Evolutionary conservation across 345 rosid species (phyloP).

Genomic region (Aquilaria yunnanensis): DNA sequence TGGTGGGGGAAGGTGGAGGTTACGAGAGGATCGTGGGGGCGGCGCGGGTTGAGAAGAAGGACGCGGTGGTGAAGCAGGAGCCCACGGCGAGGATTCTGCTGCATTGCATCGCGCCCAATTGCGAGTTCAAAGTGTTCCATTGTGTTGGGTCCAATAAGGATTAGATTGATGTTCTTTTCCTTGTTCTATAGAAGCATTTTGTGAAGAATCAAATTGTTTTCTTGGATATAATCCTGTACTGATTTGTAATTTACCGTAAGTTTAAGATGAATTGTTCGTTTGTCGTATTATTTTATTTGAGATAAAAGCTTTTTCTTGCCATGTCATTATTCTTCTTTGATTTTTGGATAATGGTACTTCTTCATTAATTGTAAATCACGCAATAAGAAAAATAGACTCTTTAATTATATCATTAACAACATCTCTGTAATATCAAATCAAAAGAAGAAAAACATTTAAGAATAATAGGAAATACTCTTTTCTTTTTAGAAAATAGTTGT

Average conservation of each 20-base stretch:
- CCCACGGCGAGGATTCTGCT: constrained; percentile 57
- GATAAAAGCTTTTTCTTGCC: too few species aligned
- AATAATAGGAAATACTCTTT: too few species aligned
- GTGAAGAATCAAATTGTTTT: not conserved
- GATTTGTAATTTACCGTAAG: not conserved
- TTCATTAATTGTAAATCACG: too few species aligned
- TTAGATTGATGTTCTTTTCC: not conserved
- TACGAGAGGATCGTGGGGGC: constrained; percentile 69
- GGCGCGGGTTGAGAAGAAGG: constrained; percentile 73
- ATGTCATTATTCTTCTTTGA: too few species aligned
- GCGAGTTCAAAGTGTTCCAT: constrained; percentile 62
- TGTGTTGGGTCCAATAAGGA: constrained; percentile 22
- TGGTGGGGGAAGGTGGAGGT: constrained; percentile 61
- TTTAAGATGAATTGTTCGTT: too few species aligned
- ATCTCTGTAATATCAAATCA: too few species aligned
- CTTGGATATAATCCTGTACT: not conserved
- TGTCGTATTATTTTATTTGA: too few species aligned
- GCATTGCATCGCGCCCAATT: constrained; percentile 57
- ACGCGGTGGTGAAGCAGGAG: constrained; percentile 63
- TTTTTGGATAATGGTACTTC: too few species aligned
- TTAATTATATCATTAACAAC: too few species aligned
- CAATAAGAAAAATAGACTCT: too few species aligned
- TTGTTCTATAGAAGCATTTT: not conserved
- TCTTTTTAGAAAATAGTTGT: too few species aligned
- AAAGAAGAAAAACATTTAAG: too few species aligned